These are phyloP conservation scores for Sporothrix euskadiensis DNA, from an alignment of 2,329 filamentous ascomycete species.

Conservation along the genomic window DNA sequence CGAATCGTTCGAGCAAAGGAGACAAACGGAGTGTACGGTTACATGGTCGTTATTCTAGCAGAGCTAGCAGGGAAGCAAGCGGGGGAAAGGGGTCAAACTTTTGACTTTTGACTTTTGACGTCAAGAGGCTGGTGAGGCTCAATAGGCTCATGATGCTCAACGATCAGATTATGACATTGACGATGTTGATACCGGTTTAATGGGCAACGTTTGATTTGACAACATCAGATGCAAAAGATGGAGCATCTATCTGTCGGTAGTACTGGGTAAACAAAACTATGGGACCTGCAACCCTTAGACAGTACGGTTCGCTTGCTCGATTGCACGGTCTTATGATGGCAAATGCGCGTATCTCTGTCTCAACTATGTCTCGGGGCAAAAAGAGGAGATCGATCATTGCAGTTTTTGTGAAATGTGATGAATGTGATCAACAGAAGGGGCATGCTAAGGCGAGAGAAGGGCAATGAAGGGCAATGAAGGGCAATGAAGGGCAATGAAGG, in stretches of 20 bases:
- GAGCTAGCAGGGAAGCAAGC: background rate
- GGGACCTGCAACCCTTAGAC: background rate
- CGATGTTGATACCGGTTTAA: background rate
- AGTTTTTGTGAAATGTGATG: constrained; percentile 17
- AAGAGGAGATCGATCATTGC: constrained; percentile 7
- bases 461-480: background rate
- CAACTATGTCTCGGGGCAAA: background rate
- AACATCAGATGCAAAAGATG: background rate
- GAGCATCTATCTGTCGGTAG: background rate
- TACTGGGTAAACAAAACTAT: background rate
- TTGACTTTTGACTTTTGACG: background rate
- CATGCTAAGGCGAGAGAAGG: background rate
- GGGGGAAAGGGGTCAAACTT: background rate
- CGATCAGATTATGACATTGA: background rate
- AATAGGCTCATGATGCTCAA: background rate
- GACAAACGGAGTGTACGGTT: background rate
- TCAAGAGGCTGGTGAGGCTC: background rate
- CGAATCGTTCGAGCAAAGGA: constrained; percentile 8
- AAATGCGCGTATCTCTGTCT: constrained; percentile 7
- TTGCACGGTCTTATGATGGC: background rate
- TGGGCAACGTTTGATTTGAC: background rate
- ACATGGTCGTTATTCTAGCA: background rate
- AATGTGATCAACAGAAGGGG: constrained; percentile 5
- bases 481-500: background rate
- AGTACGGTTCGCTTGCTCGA: background rate